Percentiles rank a stretch among this genome's conserved stretches.
These are phyloP conservation scores for Pleurotus tuber-regium DNA, from an alignment of 768 basidiomycete species.

Conservation along the genomic window DNA sequence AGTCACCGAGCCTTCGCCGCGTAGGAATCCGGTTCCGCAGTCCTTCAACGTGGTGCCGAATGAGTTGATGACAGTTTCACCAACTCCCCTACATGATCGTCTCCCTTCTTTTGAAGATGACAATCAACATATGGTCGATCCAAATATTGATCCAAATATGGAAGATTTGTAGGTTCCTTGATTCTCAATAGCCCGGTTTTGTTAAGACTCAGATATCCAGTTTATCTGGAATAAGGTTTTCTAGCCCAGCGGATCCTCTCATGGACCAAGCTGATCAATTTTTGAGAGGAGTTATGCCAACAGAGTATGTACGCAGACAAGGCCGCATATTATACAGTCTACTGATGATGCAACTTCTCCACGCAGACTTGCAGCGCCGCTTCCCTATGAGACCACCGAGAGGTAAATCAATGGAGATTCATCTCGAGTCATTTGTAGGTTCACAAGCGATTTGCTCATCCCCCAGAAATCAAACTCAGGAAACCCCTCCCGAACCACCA, in stretches of 20 bases:
- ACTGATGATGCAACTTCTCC: background rate
- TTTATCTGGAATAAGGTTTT: slow-evolving; percentile 9
- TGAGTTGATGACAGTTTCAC: background rate
- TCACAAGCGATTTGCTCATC: slow-evolving; percentile 1
- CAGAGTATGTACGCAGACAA: slow-evolving; percentile 27
- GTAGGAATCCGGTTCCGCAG: background rate
- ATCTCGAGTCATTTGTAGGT: no score
- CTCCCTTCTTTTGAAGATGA: background rate
- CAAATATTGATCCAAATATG: background rate
- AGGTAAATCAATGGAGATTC: background rate
- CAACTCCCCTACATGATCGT: background rate
- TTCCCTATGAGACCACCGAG: slow-evolving; percentile 17
- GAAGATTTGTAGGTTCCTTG: slow-evolving; percentile 5
- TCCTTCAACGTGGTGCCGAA: background rate
- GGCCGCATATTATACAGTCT: background rate
- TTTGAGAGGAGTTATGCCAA: slow-evolving; percentile 37
- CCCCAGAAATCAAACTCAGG: background rate
- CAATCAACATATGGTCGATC: background rate
- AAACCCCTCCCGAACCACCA: background rate
- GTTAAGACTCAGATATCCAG: background rate
- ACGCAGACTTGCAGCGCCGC: slow-evolving; percentile 32
- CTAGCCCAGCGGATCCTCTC: slow-evolving; percentile 14
- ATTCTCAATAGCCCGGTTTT: background rate
- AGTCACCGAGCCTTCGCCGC: background rate
- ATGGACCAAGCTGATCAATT: slow-evolving; percentile 31